A percentile compares a stretch with the other conserved stretches of the same genome.
These are phyloP conservation scores for Ophidiomyces ophidiicola DNA, from an alignment of 2,329 filamentous ascomycete species.

Conservation along the genomic window DNA sequence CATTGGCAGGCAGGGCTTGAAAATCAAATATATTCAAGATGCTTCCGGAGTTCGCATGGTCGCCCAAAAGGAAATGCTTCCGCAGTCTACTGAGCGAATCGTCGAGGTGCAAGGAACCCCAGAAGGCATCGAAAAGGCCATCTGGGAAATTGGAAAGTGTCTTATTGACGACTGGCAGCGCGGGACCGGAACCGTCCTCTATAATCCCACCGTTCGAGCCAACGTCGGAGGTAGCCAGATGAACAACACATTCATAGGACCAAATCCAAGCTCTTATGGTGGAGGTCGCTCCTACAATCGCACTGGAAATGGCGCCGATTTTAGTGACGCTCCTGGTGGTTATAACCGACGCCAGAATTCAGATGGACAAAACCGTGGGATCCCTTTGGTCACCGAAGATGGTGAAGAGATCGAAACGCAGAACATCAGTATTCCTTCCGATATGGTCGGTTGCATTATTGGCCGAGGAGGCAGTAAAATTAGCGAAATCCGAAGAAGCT, in stretches of 20 bases:
- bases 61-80: constrained; percentile 98
- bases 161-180: constrained; percentile 96
- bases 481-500: constrained; percentile 94
- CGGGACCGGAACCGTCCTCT: constrained; percentile 89
- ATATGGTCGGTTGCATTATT: constrained; percentile 99
- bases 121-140: constrained; percentile 85
- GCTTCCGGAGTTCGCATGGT: constrained; percentile 96
- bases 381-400: constrained; percentile 84
- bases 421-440: constrained; percentile 97
- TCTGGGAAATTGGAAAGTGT: constrained; percentile 99
- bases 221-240: constrained; percentile 49
- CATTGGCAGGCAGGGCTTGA: constrained; percentile 88
- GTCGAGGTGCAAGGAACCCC: constrained; percentile 94
- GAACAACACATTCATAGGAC: constrained; percentile 38
- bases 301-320: constrained; percentile 93
- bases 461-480: constrained; percentile 92
- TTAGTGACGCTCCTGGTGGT: constrained; percentile 66
- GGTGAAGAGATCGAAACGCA: constrained; percentile 97
- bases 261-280: constrained; percentile 30
- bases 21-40: constrained; percentile 99
- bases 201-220: constrained; percentile 89
- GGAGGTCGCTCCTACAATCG: constrained; percentile 66
- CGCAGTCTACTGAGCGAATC: constrained; percentile 94
- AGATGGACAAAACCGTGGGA: constrained; percentile 66
- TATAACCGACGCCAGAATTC: constrained; percentile 73